Evolutionary conservation across 2,329 filamentous ascomycete genomes (phyloP), one percentile per base, ranked within the genome.

Genomic region (Aspergillus quadricinctus): DNA sequence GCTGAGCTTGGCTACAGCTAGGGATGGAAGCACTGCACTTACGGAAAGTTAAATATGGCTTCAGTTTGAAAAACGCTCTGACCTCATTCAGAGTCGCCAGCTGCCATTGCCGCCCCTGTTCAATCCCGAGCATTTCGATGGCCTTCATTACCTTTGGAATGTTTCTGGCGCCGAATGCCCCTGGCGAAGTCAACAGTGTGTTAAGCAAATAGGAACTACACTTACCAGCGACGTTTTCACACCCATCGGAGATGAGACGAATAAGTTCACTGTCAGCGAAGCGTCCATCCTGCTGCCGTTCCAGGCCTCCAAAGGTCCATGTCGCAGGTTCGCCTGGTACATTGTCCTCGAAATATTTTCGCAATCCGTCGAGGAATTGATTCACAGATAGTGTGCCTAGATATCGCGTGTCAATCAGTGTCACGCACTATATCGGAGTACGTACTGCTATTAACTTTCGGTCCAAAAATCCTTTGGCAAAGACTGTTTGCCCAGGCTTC

Each of bases 401-500:
- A 6, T 8, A 23, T 10, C 27, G 31, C 3, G 4, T 8, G 27
- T 21, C n/a, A 8, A 7, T 11, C 17, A 31, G 10, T 41, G 2
- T 19, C 3, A 7, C n/a, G 11, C 2, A 9, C 11, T 11, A 14
- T 35, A 1, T 14, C 31, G 29, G 10, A 11, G 10, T 28, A 3
- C 40, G 28, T 56, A 56, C 54, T 48, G 28, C 49, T 14, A 49
- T 56, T 23, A 4, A 52, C 49, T 2, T 23, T 23, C 17, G 28
- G 14, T 11, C 54, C 54, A 14, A 52, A 51, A 21, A 56, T 31
- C 3, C 60, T 48, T 29, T 60, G 53, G 27, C 62, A 41, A 7
- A 58, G 53, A 3, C 11, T 64, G 49, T 73, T 68, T 1, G 74
- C 74, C 77, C 77, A 82, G 21, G 73, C 65, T 55, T 78, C 78